A percentile compares a stretch with the other conserved stretches of the same genome.
These are phyloP conservation scores for Rhododendron vialii DNA, from an alignment of 148 eudicot species.

Conservation along the genomic window DNA sequence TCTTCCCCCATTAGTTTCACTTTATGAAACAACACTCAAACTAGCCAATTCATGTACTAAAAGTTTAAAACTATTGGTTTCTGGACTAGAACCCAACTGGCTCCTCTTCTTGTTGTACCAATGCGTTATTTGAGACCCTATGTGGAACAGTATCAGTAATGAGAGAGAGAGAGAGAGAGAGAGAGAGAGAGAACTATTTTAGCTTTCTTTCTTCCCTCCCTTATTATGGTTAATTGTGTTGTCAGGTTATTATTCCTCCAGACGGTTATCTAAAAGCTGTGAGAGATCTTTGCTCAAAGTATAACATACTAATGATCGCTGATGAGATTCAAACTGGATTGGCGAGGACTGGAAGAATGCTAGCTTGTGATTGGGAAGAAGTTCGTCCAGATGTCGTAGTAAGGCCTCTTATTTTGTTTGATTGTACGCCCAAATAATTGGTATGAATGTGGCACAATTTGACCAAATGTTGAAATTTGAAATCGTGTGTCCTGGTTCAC, in stretches of 20 bases:
- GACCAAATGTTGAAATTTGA: neutral
- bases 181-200: neutral
- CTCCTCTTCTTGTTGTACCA: neutral
- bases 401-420: constrained; percentile 23
- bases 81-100: neutral
- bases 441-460: neutral
- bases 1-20: constrained; percentile 10
- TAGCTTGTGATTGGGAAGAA: constrained; percentile 97
- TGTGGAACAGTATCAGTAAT: neutral
- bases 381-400: constrained; percentile 79
- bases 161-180: neutral
- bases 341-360: constrained; percentile 89
- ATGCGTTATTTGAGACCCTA: neutral
- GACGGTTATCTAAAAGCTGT: constrained; percentile 87
- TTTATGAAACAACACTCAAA: neutral
- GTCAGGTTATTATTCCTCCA: constrained; percentile 83
- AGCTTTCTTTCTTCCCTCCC: neutral
- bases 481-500: neutral
- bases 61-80: neutral
- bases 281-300: constrained; percentile 87
- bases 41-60: neutral
- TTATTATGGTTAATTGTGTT: constrained; percentile 12
- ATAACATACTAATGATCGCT: constrained; percentile 85
- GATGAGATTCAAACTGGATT: constrained; percentile 99
- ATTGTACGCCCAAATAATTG: neutral